Evolutionary conservation across 2,329 filamentous ascomycete species (phyloP).

Genomic region (Fusarium continuum): DNA sequence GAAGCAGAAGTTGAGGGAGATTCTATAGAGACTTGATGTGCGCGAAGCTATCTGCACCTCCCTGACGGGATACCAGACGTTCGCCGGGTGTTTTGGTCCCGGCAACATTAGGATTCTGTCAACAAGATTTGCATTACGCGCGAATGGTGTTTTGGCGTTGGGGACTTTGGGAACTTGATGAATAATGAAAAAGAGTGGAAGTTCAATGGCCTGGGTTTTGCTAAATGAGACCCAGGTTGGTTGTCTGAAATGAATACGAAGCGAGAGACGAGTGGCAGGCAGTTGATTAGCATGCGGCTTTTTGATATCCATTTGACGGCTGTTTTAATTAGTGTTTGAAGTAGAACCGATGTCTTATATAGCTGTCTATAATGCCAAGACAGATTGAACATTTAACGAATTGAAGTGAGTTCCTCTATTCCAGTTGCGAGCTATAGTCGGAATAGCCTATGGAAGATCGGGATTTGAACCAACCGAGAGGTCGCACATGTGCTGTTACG

Average conservation of each 20-base stretch:
- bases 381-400: conserved; percentile 7
- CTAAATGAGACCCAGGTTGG: background rate
- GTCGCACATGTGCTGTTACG: too few relatives aligned
- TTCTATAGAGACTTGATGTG: conserved; percentile 62
- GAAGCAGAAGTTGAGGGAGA: conserved; percentile 82
- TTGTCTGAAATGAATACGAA: conserved; percentile 2
- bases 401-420: background rate
- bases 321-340: conserved; percentile 23
- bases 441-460: too few relatives aligned
- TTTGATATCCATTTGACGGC: conserved; percentile 37
- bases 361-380: conserved; percentile 28
- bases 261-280: conserved; percentile 2
- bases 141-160: conserved; percentile 39
- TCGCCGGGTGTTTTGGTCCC: background rate
- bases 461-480: background rate
- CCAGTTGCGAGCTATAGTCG: too few relatives aligned
- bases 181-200: conserved; percentile 36
- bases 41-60: background rate
- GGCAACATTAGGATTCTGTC: background rate
- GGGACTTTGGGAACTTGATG: conserved; percentile 36
- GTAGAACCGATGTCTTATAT: conserved; percentile 23
- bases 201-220: background rate
- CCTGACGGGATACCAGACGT: background rate
- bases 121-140: conserved; percentile 14
- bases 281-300: conserved; percentile 22